Percentiles rank a stretch among this genome's conserved stretches.
These are phyloP conservation scores for Triticum monococcum DNA, from an alignment of 176 grass and related monocot genomes.

Conservation along the genomic window DNA sequence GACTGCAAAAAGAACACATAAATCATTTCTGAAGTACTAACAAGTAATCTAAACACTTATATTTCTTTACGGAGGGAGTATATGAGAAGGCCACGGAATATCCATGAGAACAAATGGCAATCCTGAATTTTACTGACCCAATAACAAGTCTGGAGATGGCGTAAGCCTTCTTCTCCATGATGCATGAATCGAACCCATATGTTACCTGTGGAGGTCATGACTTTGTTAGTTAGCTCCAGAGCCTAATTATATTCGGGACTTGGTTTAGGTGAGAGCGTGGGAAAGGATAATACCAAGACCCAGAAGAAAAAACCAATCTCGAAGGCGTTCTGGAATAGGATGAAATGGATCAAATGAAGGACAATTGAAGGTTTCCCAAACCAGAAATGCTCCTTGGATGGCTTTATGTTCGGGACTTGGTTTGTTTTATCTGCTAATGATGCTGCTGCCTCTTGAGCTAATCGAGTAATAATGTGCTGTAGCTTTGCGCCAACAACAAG, in stretches of 20 bases:
- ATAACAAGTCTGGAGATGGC: slow-evolving; percentile 63
- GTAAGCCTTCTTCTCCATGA: slow-evolving; percentile 67
- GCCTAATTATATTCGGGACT: background rate
- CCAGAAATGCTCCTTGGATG: slow-evolving; percentile 83
- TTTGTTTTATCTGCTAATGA: background rate
- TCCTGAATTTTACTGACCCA: slow-evolving; percentile 46
- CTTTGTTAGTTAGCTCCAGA: background rate
- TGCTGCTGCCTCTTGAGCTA: slow-evolving; percentile 65
- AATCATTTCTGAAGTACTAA: background rate
- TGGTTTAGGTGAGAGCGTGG: background rate
- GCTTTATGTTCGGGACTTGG: slow-evolving; percentile 35
- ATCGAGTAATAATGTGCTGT: slow-evolving; percentile 68
- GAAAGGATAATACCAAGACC: slow-evolving; percentile 54
- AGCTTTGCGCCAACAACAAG: slow-evolving; percentile 81
- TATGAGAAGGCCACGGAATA: background rate
- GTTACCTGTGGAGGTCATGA: slow-evolving; percentile 40
- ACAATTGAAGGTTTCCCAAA: slow-evolving; percentile 58
- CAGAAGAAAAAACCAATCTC: slow-evolving; percentile 91
- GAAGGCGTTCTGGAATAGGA: slow-evolving; percentile 96
- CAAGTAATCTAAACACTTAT: too few species aligned
- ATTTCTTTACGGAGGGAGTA: too few species aligned
- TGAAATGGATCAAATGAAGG: slow-evolving; percentile 85
- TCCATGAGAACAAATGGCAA: background rate
- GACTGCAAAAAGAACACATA: slow-evolving; percentile 34
- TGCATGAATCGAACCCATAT: slow-evolving; percentile 78